Evolutionary conservation across 495 filamentous ascomycete genomes (phyloP), one percentile per base, ranked within the genome.

Genomic region (Lasiosphaeria ovina): DNA sequence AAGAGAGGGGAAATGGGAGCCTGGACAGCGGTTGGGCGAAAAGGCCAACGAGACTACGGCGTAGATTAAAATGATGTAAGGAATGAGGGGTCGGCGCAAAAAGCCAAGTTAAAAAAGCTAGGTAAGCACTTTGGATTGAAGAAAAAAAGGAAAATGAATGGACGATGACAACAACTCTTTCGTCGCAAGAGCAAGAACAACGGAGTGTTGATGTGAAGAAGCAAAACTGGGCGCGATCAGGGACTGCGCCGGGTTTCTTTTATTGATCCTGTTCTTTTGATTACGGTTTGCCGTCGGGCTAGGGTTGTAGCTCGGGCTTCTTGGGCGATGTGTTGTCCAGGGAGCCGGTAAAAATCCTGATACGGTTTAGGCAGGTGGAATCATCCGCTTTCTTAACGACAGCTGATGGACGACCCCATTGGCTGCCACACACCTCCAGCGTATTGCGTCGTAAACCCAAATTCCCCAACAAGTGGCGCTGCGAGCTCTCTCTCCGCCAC

Each of bases 61-160:
- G 8, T 5, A 3, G 44, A 47, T 47, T 47, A 53, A 51, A 62
- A 64, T 62, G 65, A 64, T 59, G 65, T 61, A 60, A 65, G 62
- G 62, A 63, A 35, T 60, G 60, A 62, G 60, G 66, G 60, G 59
- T 61, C 55, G 58, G 50, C 34, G 52, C 52, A 33, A 35, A 45
- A 35, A 4, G 44, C 44, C 16, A 47, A 47, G 12, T 11, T 14
- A 47, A 47, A 11, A 14, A 0, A 1, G 48, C 34, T 33, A 35
- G 48, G 59, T 16, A 48, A 33, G 44, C 16, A 31, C 48, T 44
- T n/a, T 35, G 24, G 11, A 51, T 24, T 4, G 16, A 32, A 31
- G 49, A 51, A 33, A 24, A 24, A 24, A 50, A 51, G 49, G 49
- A 32, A 47, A 47, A 51, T 32, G 49, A 51, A 24, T 32, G 49